Evolutionary conservation across 108 stramenopile genomes (phyloP).

Genomic region (Pinguiococcus pyrenoidosus): DNA sequence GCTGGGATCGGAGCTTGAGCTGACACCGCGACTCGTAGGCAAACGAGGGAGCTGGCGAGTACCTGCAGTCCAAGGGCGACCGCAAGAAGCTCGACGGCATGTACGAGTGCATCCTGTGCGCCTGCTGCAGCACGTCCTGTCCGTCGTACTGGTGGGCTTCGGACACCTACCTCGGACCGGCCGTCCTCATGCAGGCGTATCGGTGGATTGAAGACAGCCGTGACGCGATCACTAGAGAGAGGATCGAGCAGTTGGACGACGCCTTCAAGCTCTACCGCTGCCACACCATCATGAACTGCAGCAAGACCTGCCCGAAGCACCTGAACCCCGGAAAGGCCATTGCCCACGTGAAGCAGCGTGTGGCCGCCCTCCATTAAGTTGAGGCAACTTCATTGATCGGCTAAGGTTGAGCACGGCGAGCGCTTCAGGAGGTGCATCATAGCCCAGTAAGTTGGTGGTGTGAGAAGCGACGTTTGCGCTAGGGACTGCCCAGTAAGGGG

Average conservation of each 20-base stretch:
- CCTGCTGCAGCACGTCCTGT: constrained; percentile 93
- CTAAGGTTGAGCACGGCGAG: too few species aligned
- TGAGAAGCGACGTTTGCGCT: too few species aligned
- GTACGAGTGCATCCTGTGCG: constrained; percentile 98
- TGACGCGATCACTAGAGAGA: constrained; percentile 68
- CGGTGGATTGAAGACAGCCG: constrained; percentile 90
- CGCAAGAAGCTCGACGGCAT: constrained; percentile 71
- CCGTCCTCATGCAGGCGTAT: constrained; percentile 70
- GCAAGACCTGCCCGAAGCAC: constrained; percentile 95
- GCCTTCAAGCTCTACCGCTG: constrained; percentile 62
- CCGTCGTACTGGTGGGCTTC: constrained; percentile 97
- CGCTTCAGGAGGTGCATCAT: too few species aligned
- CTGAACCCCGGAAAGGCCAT: constrained; percentile 98
- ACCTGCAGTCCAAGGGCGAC: constrained; percentile 56
- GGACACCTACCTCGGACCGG: constrained; percentile 88
- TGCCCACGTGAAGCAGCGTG: constrained; percentile 84
- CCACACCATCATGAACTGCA: constrained; percentile 99
- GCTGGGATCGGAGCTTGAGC: too few species aligned
- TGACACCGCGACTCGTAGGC: too few species aligned
- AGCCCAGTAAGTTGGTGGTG: too few species aligned
- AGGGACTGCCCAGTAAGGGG: too few species aligned
- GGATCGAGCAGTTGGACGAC: constrained; percentile 83
- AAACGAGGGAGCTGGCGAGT: constrained; percentile 63
- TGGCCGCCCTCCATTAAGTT: constrained; percentile 1
- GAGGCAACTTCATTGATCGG: too few species aligned